Conservation (phyloP, 1,284 basidiomycete species). For the Moniliella sp. region DNA sequence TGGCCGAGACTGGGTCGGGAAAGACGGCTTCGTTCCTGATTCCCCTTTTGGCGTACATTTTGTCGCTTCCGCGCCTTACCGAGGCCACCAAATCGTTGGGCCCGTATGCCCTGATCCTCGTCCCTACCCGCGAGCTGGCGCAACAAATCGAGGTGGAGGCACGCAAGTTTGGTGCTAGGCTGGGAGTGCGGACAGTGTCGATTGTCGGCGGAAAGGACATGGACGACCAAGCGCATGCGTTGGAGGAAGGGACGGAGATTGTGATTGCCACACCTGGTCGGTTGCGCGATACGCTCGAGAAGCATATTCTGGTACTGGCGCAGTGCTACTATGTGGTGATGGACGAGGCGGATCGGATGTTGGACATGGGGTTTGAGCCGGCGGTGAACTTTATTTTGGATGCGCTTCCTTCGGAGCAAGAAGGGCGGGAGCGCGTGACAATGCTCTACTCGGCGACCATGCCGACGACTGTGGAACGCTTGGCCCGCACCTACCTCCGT, state of each 20-base stretch:
- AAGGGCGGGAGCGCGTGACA: slow-evolving; percentile 12
- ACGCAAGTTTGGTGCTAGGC: slow-evolving; percentile 62
- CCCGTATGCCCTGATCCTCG: slow-evolving; percentile 76
- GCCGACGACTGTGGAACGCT: slow-evolving; percentile 79
- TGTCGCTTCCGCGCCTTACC: slow-evolving; percentile 55
- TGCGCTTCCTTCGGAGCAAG: slow-evolving; percentile 47
- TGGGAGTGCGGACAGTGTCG: slow-evolving; percentile 79
- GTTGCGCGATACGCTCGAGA: slow-evolving; percentile 85
- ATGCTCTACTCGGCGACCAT: slow-evolving; percentile 90
- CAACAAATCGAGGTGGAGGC: slow-evolving; percentile 89
- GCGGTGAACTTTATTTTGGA: slow-evolving; percentile 88
- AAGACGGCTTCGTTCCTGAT: slow-evolving; percentile 99
- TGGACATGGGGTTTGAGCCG: slow-evolving; percentile 82
- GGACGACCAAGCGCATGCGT: slow-evolving; percentile 86
- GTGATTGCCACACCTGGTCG: slow-evolving; percentile 95
- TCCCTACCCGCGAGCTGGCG: slow-evolving; percentile 86
- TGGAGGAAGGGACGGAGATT: slow-evolving; percentile 85
- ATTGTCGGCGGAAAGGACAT: slow-evolving; percentile 83
- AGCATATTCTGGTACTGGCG: slow-evolving; percentile 74
- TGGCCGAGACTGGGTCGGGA: slow-evolving; percentile 92
- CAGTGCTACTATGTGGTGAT: slow-evolving; percentile 96
- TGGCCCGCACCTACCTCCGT: slow-evolving; percentile 77
- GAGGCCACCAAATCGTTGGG: slow-evolving; percentile 81
- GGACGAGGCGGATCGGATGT: slow-evolving; percentile 98
- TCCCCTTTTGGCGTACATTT: slow-evolving; percentile 86